Evolutionary conservation across 2,329 filamentous ascomycete species (phyloP), one percentile per base, ranked within the genome.

Genomic region (Tolypocladium cylindrosporum): DNA sequence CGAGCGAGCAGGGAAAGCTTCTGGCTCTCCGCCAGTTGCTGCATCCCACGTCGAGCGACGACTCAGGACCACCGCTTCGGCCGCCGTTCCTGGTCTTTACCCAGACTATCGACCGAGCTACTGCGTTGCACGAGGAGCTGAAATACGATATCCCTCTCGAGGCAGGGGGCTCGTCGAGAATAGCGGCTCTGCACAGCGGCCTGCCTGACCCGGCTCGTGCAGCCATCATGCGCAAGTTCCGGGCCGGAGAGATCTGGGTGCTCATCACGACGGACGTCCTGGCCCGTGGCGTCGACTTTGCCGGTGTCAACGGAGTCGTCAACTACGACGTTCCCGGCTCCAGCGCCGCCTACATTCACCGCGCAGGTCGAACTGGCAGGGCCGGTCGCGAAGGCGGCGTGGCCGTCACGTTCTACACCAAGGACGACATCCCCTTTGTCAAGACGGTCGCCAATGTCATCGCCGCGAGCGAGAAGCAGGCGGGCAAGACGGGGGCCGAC

Each of bases 241-340:
- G 94, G 41, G 86, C 86, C 40, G 94, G 92, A 62, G 91, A 97
- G 69, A 87, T 97, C 61, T 99, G 94, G 94, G 86, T 97, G 8
- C 80, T 99, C 41, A 94, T 99, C 70, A 97, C 94, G 0, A 99
- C 94, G 0, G 94, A 99, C 69, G 83, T 99, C 9, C 79, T 99
- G 13, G 89, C 92, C 19, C 89, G 94, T 40, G 94, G 94, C 24
- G 87, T 99, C 45, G 94, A 99, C 72, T 97, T 99, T 75, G 86
- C 89, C 10, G 94, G 94, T 55, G 87, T 99, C 62, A 97, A 97
- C 67, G 91, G 92, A 52, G 92, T 99, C 0, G 89, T 99, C 55
- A 99, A 97, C 74, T 99, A 97, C 74, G 94, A 99, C 71, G 91
- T 97, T 10, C 94, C 94, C 0, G 90, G 87, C n/a, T 92, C 89